A percentile compares a stretch with the other conserved stretches of the same genome.
phyloP scores from a whole-genome alignment of 2,329 filamentous ascomycete genomes.

The Pyricularia sp. region DNA sequence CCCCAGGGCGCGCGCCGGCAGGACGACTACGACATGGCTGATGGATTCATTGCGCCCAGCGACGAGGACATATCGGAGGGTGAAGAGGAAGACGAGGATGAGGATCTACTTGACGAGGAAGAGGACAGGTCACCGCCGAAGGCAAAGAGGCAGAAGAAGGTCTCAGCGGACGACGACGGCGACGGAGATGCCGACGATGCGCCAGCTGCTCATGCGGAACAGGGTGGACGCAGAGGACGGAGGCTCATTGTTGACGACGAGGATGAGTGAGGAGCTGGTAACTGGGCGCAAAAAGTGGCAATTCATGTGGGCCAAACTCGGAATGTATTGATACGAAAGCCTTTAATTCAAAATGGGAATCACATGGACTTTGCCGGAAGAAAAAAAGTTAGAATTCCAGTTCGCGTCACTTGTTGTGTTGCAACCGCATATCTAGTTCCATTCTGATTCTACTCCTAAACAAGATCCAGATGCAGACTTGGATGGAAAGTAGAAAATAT shows the following conservation, averaged over 20 bases:
- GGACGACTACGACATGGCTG: constrained; percentile 71
- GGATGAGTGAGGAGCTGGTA: constrained; percentile 35
- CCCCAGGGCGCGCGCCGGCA: constrained; percentile 50
- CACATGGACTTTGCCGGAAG: background rate
- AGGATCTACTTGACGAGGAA: constrained; percentile 48
- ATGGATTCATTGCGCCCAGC: constrained; percentile 68
- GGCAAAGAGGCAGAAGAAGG: constrained; percentile 41
- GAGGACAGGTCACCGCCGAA: constrained; percentile 33
- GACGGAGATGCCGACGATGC: constrained; percentile 39
- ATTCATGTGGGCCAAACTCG: background rate
- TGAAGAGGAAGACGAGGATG: constrained; percentile 49
- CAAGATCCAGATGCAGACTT: background rate
- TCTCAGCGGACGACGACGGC: constrained; percentile 32
- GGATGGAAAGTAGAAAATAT: background rate
- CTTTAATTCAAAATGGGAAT: background rate
- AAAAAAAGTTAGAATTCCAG: background rate
- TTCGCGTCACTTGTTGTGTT: background rate
- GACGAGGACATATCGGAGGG: constrained; percentile 58
- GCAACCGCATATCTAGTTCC: background rate
- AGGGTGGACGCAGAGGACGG: constrained; percentile 34
- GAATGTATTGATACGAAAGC: background rate
- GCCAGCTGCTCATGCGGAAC: constrained; percentile 23
- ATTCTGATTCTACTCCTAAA: background rate
- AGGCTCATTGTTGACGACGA: constrained; percentile 53
- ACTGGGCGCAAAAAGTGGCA: background rate